Conservation (phyloP, 495 filamentous ascomycete genomes). For the Podospora appendiculata region DNA sequence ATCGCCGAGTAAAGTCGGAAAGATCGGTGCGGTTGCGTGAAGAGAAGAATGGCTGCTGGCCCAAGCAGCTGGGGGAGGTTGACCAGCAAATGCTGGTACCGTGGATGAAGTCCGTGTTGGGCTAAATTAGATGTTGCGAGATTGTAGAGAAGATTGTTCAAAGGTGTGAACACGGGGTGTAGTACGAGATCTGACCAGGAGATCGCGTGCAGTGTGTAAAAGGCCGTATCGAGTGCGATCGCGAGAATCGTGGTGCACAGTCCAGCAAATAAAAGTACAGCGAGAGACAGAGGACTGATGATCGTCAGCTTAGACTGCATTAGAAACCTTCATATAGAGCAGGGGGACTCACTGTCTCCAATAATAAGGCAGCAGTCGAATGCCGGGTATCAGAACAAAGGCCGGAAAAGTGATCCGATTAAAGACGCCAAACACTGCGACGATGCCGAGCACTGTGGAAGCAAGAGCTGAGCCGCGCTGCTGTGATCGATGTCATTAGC, state of each 20-base stretch:
- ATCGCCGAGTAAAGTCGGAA: slow-evolving; percentile 68
- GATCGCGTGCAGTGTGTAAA: slow-evolving; percentile 58
- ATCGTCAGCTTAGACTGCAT: slow-evolving; percentile 12
- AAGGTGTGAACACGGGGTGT: slow-evolving; percentile 71
- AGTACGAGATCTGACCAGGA: slow-evolving; percentile 46
- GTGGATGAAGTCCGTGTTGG: slow-evolving; percentile 83
- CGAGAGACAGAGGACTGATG: slow-evolving; percentile 58
- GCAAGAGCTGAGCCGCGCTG: slow-evolving; percentile 67
- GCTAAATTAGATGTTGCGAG: slow-evolving; percentile 67
- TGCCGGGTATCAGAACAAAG: slow-evolving; percentile 71
- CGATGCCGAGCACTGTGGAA: slow-evolving; percentile 66
- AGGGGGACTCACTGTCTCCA: slow-evolving; percentile 55
- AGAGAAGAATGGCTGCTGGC: slow-evolving; percentile 69
- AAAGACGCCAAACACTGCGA: slow-evolving; percentile 79
- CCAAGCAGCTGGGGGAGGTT: slow-evolving; percentile 88
- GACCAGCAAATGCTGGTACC: slow-evolving; percentile 77
- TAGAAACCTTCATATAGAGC: background rate
- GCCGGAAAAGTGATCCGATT: slow-evolving; percentile 97
- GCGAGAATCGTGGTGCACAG: slow-evolving; percentile 59
- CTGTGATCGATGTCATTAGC: slow-evolving; percentile 26
- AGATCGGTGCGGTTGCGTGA: slow-evolving; percentile 46
- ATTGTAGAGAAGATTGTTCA: slow-evolving; percentile 92
- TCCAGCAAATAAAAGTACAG: slow-evolving; percentile 52
- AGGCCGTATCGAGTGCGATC: slow-evolving; percentile 72
- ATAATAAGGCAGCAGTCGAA: slow-evolving; percentile 80